Percentiles rank a stretch among this genome's conserved stretches.
Evolutionary conservation across 2,329 filamentous ascomycete species (phyloP).

Genomic region (Didymella pomorum): DNA sequence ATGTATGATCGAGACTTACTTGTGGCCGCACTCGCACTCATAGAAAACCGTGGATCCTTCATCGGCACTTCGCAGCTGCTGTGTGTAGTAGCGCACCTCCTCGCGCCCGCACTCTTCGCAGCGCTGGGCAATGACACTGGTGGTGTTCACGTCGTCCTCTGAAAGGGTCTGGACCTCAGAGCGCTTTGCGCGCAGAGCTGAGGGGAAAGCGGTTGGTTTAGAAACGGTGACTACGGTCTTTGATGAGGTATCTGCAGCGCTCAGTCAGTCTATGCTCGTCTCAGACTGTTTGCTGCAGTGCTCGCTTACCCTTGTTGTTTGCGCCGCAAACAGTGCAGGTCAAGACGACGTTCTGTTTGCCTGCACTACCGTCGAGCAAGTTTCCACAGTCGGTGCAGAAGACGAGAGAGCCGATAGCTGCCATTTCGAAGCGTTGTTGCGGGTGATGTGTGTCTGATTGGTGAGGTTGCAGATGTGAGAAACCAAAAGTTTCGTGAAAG

Average conservation of each 20-base stretch:
- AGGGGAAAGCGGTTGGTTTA: slow-evolving; percentile 91
- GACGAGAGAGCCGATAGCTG: slow-evolving; percentile 86
- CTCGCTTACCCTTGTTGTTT: slow-evolving; percentile 75
- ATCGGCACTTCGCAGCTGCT: slow-evolving; percentile 90
- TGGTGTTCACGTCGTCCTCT: slow-evolving; percentile 77
- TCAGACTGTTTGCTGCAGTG: neutral
- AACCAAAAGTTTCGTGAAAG: slow-evolving; percentile 34
- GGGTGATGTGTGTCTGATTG: slow-evolving; percentile 8
- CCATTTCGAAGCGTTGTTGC: slow-evolving; percentile 64
- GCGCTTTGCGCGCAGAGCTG: slow-evolving; percentile 81
- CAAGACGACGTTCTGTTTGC: slow-evolving; percentile 76
- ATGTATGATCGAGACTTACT: slow-evolving; percentile 63
- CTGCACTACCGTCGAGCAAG: slow-evolving; percentile 81
- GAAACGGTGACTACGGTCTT: slow-evolving; percentile 82
- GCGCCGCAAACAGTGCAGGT: slow-evolving; percentile 87
- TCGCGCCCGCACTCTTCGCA: slow-evolving; percentile 83
- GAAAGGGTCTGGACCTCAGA: slow-evolving; percentile 87
- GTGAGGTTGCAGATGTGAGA: slow-evolving; percentile 15
- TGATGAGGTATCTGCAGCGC: slow-evolving; percentile 53
- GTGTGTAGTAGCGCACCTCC: slow-evolving; percentile 83
- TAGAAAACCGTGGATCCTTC: slow-evolving; percentile 95
- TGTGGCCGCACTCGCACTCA: slow-evolving; percentile 84
- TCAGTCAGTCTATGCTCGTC: slow-evolving; percentile 9
- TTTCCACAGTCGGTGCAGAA: slow-evolving; percentile 96
- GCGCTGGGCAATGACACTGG: slow-evolving; percentile 71